phyloP scores from a whole-genome alignment of 2,329 filamentous ascomycete genomes.

The Pestalotiopsis sp. region DNA sequence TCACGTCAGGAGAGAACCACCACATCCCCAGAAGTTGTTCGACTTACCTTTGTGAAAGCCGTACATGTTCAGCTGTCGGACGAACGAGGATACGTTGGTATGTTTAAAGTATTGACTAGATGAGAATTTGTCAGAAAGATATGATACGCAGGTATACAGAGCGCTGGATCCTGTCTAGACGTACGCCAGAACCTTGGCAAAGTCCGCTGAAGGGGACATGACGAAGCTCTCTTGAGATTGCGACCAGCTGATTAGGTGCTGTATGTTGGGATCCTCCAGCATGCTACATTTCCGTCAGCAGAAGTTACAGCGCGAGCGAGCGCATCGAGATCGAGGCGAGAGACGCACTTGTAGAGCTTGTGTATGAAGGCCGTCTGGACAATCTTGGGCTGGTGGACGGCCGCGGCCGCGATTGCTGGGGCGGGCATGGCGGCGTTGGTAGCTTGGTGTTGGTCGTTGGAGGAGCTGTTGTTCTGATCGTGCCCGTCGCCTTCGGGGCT shows the following conservation, averaged over 20 bases:
- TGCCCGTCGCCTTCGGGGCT: constrained; percentile 45
- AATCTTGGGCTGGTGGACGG: constrained; percentile 92
- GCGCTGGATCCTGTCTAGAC: constrained; percentile 23
- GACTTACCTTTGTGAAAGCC: constrained; percentile 93
- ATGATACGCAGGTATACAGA: constrained; percentile 18
- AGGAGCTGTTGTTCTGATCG: constrained; percentile 40
- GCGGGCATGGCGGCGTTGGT: constrained; percentile 50
- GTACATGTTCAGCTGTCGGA: constrained; percentile 98
- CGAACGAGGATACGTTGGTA: constrained; percentile 98
- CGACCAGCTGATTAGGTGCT: constrained; percentile 97
- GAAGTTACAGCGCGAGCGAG: background rate
- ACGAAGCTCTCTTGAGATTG: constrained; percentile 94
- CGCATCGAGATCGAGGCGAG: constrained; percentile 36
- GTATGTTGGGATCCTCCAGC: constrained; percentile 91
- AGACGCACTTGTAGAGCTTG: constrained; percentile 91
- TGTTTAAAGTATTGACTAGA: constrained; percentile 97
- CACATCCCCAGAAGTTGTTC: background rate
- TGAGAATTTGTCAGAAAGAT: constrained; percentile 14
- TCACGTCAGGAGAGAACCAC: background rate
- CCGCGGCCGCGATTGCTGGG: constrained; percentile 65
- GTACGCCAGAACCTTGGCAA: constrained; percentile 96
- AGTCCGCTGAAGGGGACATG: constrained; percentile 96
- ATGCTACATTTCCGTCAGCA: constrained; percentile 63
- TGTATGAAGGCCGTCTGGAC: constrained; percentile 99
- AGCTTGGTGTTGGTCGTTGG: constrained; percentile 39